Percentiles rank a stretch among this genome's conserved stretches.
Conservation (phyloP, 441 rosid species). For the Gossypium laxum region DNA sequence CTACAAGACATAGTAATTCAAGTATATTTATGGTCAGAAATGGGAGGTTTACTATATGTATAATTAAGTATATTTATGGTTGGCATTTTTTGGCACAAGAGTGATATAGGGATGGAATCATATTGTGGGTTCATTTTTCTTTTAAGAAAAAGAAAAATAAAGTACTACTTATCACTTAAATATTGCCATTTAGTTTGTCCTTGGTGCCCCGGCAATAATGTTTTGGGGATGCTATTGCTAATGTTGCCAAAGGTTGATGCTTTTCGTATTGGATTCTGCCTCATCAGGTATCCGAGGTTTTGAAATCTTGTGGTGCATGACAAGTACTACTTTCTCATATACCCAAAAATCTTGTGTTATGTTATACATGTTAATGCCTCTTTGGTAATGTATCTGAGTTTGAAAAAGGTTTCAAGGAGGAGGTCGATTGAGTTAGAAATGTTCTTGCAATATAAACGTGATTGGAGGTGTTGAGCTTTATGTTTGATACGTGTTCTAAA, state of each 20-base stretch:
- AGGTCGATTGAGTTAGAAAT: too few relatives aligned
- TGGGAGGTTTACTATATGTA: background rate
- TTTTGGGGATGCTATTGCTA: background rate
- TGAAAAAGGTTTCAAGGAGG: too few relatives aligned
- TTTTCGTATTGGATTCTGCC: background rate
- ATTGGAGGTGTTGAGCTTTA: too few relatives aligned
- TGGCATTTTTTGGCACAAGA: background rate
- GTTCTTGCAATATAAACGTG: too few relatives aligned
- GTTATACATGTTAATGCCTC: too few relatives aligned
- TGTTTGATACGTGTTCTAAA: too few relatives aligned
- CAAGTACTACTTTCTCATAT: background rate
- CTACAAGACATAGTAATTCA: conserved; percentile 27
- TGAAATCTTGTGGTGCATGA: background rate
- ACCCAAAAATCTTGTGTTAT: background rate
- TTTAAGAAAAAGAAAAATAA: background rate
- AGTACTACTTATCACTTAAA: background rate
- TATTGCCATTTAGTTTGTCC: background rate
- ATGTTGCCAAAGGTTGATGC: conserved; percentile 6
- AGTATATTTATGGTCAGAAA: background rate
- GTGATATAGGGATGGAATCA: background rate
- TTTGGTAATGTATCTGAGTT: too few relatives aligned
- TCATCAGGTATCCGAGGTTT: background rate
- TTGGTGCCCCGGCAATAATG: background rate
- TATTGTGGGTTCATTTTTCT: background rate
- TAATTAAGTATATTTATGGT: background rate